Percentiles rank a stretch among this genome's conserved stretches.
These are phyloP conservation scores for Leucaena leucocephala DNA, from an alignment of 306 rosid genomes.

Conservation along the genomic window DNA sequence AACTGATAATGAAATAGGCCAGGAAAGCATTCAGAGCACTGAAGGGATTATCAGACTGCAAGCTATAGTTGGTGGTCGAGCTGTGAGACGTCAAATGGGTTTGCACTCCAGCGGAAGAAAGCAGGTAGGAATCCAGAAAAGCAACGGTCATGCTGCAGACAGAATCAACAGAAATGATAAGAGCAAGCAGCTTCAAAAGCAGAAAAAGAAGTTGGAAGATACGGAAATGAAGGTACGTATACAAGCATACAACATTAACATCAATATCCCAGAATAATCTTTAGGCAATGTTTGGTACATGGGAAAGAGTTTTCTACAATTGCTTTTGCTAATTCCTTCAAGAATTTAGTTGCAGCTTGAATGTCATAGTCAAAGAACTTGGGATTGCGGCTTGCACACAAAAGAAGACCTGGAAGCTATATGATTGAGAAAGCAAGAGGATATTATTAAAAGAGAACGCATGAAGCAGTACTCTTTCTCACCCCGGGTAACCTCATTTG, in stretches of 20 bases:
- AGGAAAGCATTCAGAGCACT: slow-evolving; percentile 83
- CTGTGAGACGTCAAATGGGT: slow-evolving; percentile 63
- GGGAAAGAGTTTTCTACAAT: not conserved
- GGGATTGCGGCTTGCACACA: slow-evolving; percentile 65
- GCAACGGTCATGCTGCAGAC: slow-evolving; percentile 31
- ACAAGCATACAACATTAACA: not conserved
- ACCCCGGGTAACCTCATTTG: slow-evolving; percentile 58
- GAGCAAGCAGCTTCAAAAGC: slow-evolving; percentile 38
- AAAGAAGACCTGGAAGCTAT: slow-evolving; percentile 62
- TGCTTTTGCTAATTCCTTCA: slow-evolving; percentile 26
- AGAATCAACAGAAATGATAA: slow-evolving; percentile 31
- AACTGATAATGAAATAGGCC: slow-evolving; percentile 58
- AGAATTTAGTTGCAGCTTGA: slow-evolving; percentile 52
- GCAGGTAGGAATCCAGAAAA: slow-evolving; percentile 37
- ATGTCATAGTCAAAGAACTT: slow-evolving; percentile 50
- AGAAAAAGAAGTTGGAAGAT: slow-evolving; percentile 50
- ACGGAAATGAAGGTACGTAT: slow-evolving; percentile 51
- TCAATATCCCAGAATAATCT: not conserved
- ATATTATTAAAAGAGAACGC: slow-evolving; percentile 68
- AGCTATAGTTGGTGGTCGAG: slow-evolving; percentile 83
- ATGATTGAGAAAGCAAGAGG: slow-evolving; percentile 71
- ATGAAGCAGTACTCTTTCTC: slow-evolving; percentile 84
- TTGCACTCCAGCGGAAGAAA: slow-evolving; percentile 36
- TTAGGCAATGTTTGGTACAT: not conserved
- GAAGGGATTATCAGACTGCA: slow-evolving; percentile 84